These are phyloP conservation scores for Oenanthe sinensis DNA, from an alignment of 129 eudicot genomes.

Conservation along the genomic window DNA sequence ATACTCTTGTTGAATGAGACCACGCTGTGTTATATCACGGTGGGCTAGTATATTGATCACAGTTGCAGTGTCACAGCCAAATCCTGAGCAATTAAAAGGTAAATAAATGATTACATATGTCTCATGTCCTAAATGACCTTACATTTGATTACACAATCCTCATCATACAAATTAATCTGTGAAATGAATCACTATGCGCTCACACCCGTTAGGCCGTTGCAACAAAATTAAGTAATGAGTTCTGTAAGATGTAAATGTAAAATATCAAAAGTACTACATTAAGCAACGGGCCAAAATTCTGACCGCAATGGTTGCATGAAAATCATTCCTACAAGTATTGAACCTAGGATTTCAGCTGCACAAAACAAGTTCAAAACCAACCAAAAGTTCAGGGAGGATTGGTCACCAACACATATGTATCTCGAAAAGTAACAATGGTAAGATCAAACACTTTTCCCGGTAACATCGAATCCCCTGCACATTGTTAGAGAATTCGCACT, in stretches of 20 bases:
- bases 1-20: constrained; percentile 67
- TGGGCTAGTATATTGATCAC: constrained; percentile 78
- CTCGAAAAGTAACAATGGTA: no score
- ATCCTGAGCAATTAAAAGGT: constrained; percentile 35
- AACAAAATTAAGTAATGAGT: background rate
- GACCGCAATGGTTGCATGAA: no score
- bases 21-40: constrained; percentile 74
- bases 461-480: no score
- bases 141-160: background rate
- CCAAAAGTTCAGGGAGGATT: background rate
- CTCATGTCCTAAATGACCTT: background rate
- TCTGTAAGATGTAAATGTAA: background rate
- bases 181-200: background rate
- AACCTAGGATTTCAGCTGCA: background rate
- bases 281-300: no score
- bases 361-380: background rate
- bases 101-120: background rate
- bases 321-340: no score
- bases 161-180: background rate
- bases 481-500: no score
- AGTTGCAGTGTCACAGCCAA: constrained; percentile 75
- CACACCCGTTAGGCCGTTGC: background rate
- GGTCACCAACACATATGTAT: background rate
- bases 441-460: no score
- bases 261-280: background rate